phyloP scores from a whole-genome alignment of 371 early-diverging fungal genomes.

The Mucor ambiguus region DNA sequence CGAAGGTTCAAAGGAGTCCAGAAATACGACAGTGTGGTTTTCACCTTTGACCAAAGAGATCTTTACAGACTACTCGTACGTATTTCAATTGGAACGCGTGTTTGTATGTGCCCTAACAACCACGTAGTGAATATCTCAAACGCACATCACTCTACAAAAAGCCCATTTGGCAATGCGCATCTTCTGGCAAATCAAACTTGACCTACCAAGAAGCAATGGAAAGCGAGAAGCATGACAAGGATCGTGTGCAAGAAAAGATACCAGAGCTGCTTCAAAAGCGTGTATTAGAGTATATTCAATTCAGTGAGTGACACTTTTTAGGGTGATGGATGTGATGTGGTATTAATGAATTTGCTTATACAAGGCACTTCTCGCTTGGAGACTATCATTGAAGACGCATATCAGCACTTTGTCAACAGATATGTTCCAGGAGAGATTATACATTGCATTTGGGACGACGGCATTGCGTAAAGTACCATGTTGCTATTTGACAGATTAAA shows the following conservation, averaged over 20 bases:
- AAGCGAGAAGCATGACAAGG: slow-evolving; percentile 69
- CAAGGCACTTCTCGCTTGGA: slow-evolving; percentile 59
- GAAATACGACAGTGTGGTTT: slow-evolving; percentile 70
- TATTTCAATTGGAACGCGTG: slow-evolving; percentile 5
- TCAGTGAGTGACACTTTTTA: slow-evolving; percentile 49
- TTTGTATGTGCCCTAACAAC: slow-evolving; percentile 2
- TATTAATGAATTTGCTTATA: not conserved
- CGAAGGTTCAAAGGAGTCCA: slow-evolving; percentile 41
- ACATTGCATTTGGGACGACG: slow-evolving; percentile 55
- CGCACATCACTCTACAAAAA: slow-evolving; percentile 70
- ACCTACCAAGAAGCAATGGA: slow-evolving; percentile 81
- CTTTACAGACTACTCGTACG: slow-evolving; percentile 82
- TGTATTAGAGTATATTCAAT: slow-evolving; percentile 68
- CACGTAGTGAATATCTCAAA: slow-evolving; percentile 72
- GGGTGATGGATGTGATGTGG: not conserved
- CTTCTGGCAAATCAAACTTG: slow-evolving; percentile 72
- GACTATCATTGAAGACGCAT: slow-evolving; percentile 56
- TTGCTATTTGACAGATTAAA: not conserved
- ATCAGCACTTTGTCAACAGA: slow-evolving; percentile 45
- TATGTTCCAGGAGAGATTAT: slow-evolving; percentile 52
- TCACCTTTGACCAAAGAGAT: slow-evolving; percentile 82
- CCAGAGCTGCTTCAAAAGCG: slow-evolving; percentile 68
- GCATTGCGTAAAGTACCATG: slow-evolving; percentile 33
- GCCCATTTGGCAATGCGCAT: slow-evolving; percentile 79
- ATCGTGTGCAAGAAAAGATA: slow-evolving; percentile 60